Evolutionary conservation across 106 monocot species (phyloP).

Genomic region (Xerophyta viscosa): DNA sequence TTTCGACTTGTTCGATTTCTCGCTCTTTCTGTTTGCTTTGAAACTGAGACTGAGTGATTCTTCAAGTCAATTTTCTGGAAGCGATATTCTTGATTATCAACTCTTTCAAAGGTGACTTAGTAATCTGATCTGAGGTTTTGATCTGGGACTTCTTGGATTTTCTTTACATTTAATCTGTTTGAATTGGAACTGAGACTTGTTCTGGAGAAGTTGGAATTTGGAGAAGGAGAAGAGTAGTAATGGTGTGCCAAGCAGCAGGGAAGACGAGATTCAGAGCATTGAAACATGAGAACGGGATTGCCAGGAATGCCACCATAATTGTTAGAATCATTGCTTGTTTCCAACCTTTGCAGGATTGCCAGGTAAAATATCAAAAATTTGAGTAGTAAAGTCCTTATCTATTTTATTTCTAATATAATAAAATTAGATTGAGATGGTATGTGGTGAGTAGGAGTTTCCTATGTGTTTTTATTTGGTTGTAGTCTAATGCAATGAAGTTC

Average conservation of each 20-base stretch:
- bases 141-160: neutral
- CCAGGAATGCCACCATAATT: constrained; percentile 57
- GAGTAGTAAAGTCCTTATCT: too few species aligned
- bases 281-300: constrained; percentile 77
- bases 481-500: too few species aligned
- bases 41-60: too few species aligned
- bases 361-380: constrained; percentile 27
- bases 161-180: neutral
- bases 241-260: constrained; percentile 80
- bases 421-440: too few species aligned
- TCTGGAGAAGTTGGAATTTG: constrained; percentile 6
- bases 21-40: too few species aligned
- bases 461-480: too few species aligned
- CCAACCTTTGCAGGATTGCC: constrained; percentile 80
- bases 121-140: neutral
- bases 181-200: neutral
- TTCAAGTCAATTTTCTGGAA: too few species aligned
- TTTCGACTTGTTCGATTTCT: too few species aligned
- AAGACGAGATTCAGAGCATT: constrained; percentile 84
- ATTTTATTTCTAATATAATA: too few species aligned
- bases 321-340: constrained; percentile 81
- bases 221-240: constrained; percentile 43
- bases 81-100: too few species aligned
- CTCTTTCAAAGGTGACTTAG: too few species aligned
- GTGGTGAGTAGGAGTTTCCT: too few species aligned